Conservation (phyloP, 2,329 filamentous ascomycete species). For the Nothophoma quercina region DNA sequence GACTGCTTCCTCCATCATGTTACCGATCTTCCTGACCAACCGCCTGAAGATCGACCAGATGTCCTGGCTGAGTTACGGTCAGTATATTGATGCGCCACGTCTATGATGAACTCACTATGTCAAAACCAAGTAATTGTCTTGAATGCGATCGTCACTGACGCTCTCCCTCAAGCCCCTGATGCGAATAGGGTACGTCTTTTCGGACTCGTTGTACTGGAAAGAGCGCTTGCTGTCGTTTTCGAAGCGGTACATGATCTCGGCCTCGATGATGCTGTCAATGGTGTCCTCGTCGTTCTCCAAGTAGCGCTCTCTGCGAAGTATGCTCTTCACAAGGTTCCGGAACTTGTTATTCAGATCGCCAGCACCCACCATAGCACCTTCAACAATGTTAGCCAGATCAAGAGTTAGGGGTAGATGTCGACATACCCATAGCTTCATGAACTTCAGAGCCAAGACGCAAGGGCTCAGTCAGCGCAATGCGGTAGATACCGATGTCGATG, state of each 20-base stretch:
- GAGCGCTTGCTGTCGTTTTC: slow-evolving; percentile 16
- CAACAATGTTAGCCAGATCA: background rate
- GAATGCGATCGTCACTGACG: background rate
- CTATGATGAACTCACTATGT: slow-evolving; percentile 7
- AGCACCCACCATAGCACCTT: slow-evolving; percentile 13
- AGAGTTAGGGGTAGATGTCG: background rate
- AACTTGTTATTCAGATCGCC: slow-evolving; percentile 17
- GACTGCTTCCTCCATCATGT: slow-evolving; percentile 16
- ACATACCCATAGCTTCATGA: slow-evolving; percentile 16
- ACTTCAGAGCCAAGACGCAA: slow-evolving; percentile 20
- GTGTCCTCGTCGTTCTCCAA: slow-evolving; percentile 3
- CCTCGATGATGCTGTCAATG: slow-evolving; percentile 14
- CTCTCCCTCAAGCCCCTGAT: slow-evolving; percentile 10
- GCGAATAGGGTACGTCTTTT: background rate
- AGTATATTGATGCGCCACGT: background rate
- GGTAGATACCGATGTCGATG: slow-evolving; percentile 18
- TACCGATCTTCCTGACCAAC: slow-evolving; percentile 9
- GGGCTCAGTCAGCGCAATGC: slow-evolving; percentile 14
- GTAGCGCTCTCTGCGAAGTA: slow-evolving; percentile 11
- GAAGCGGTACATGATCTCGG: slow-evolving; percentile 20
- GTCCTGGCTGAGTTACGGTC: background rate
- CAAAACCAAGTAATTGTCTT: slow-evolving; percentile 3
- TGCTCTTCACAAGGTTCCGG: background rate
- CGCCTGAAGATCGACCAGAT: slow-evolving; percentile 13
- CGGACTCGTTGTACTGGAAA: slow-evolving; percentile 4